These are phyloP conservation scores for Linum tenue DNA, from an alignment of 345 rosid species.

Conservation along the genomic window DNA sequence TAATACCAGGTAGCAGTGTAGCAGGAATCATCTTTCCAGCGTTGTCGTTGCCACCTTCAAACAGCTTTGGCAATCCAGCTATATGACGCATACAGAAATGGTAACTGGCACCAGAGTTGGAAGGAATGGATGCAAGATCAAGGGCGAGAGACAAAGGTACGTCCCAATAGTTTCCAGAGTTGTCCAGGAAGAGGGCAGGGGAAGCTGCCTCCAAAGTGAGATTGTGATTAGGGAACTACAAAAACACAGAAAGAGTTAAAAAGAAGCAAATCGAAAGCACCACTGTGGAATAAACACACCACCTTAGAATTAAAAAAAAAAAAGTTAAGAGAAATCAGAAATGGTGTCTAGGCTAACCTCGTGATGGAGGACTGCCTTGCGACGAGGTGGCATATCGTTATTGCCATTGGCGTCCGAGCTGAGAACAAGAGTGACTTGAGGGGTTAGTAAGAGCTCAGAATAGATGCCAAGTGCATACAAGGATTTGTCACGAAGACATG, in stretches of 20 bases:
- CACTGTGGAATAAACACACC: not conserved
- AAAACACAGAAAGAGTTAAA: too few relatives aligned
- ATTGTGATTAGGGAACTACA: constrained; percentile 67
- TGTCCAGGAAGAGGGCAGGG: constrained; percentile 71
- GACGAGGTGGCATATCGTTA: constrained; percentile 33
- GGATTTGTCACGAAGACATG: constrained; percentile 48
- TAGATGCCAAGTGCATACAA: constrained; percentile 64
- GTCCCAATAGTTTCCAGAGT: constrained; percentile 67
- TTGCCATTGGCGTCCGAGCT: constrained; percentile 47
- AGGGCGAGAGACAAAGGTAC: constrained; percentile 59
- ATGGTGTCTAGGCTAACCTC: constrained; percentile 26
- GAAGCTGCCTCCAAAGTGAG: constrained; percentile 56
- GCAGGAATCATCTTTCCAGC: constrained; percentile 30
- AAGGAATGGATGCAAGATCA: constrained; percentile 66
- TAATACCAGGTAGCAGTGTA: constrained; percentile 57
- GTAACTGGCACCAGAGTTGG: constrained; percentile 53
- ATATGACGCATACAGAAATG: constrained; percentile 61
- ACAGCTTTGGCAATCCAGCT: constrained; percentile 37
- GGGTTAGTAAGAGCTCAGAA: constrained; percentile 58
- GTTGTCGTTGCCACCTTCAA: constrained; percentile 27
- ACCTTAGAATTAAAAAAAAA: too few relatives aligned
- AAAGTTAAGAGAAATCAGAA: not conserved
- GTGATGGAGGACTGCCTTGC: constrained; percentile 63
- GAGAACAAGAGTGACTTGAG: constrained; percentile 56
- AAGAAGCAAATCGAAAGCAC: not conserved